Evolutionary conservation across 139 green algal genomes (phyloP).

Genomic region (Chlamydomonas incerta): DNA sequence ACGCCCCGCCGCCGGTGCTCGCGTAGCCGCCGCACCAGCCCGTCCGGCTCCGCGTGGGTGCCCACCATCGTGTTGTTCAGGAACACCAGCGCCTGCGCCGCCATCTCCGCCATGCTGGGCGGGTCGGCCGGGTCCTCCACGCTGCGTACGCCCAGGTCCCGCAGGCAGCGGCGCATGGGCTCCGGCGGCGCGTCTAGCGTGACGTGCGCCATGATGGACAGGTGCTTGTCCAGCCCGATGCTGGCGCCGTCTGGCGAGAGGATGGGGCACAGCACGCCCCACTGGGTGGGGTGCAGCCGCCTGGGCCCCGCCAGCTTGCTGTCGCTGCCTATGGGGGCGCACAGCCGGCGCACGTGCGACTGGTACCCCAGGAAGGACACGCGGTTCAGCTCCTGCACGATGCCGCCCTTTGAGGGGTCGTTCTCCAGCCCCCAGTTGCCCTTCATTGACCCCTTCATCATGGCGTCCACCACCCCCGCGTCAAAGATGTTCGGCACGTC

Average conservation of each 20-base stretch:
- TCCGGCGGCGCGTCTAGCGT: background rate
- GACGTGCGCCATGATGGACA: slow-evolving; percentile 60
- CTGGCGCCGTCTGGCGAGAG: slow-evolving; percentile 68
- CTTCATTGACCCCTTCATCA: slow-evolving; percentile 60
- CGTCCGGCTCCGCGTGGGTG: background rate
- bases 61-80: slow-evolving; percentile 11
- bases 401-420: background rate
- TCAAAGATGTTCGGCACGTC: slow-evolving; percentile 64
- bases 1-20: background rate
- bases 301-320: slow-evolving; percentile 59
- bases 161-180: too few relatives aligned
- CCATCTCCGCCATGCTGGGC: too few relatives aligned
- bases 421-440: background rate
- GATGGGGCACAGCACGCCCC: slow-evolving; percentile 76
- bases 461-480: slow-evolving; percentile 53
- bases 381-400: slow-evolving; percentile 67
- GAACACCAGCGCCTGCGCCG: background rate
- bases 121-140: too few relatives aligned
- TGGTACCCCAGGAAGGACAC: slow-evolving; percentile 70
- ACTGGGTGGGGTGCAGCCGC: slow-evolving; percentile 71
- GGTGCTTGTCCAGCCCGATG: slow-evolving; percentile 76
- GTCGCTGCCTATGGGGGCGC: background rate
- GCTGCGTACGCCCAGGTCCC: too few relatives aligned
- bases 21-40: background rate
- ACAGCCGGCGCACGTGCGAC: slow-evolving; percentile 55